A percentile compares a stretch with the other conserved stretches of the same genome.
Evolutionary conservation across 352 stramenopile species (phyloP).

Genomic region (Globisporangium okanoganense): DNA sequence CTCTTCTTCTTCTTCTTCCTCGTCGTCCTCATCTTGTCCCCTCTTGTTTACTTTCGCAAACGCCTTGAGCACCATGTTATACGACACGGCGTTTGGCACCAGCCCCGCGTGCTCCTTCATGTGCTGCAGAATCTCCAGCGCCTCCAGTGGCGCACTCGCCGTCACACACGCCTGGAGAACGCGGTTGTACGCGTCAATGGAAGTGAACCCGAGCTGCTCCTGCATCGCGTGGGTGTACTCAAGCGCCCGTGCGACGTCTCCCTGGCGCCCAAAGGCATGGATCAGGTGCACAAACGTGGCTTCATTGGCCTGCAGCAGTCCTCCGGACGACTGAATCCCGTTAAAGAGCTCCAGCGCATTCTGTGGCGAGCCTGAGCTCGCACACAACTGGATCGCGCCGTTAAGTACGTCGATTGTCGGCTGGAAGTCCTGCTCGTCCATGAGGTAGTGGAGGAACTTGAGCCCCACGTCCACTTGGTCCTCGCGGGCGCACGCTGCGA

Average conservation of each 20-base stretch:
- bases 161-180: constrained; percentile 55
- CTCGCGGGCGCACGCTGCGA: constrained; percentile 40
- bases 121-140: constrained; percentile 37
- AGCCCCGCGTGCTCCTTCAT: constrained; percentile 28
- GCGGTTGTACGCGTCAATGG: constrained; percentile 46
- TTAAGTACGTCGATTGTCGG: constrained; percentile 47
- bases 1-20: constrained; percentile 19
- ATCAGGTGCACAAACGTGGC: constrained; percentile 46
- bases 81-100: constrained; percentile 40
- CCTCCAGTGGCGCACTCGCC: constrained; percentile 27
- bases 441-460: constrained; percentile 60
- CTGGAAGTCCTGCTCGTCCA: constrained; percentile 32
- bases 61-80: constrained; percentile 53
- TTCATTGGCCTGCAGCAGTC: constrained; percentile 24
- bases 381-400: constrained; percentile 46
- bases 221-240: constrained; percentile 40
- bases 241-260: constrained; percentile 42
- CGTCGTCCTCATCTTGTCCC: constrained; percentile 20
- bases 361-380: constrained; percentile 38
- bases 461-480: constrained; percentile 48
- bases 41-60: constrained; percentile 27
- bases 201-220: constrained; percentile 32
- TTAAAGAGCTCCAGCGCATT: constrained; percentile 48
- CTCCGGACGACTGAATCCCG: constrained; percentile 39
- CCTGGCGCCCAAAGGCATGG: constrained; percentile 45